Base-by-base conservation (phyloP, 2,329 filamentous ascomycete genomes). In the Aspergillus neoniger region DNA sequence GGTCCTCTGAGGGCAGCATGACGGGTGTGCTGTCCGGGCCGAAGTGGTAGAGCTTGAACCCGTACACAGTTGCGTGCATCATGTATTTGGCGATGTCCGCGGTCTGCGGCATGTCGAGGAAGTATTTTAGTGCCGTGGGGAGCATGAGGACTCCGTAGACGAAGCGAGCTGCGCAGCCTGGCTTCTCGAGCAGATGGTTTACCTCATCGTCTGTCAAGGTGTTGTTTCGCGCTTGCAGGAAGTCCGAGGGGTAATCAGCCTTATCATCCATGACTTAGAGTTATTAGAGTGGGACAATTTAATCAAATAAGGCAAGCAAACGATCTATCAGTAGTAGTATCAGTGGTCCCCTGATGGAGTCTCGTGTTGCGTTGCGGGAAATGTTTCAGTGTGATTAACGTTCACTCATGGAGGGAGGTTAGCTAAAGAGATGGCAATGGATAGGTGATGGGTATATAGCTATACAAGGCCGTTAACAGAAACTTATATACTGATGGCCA, bases 111-210 rank as follows among this genome's bases (percentile, higher is more conserved):
- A 65, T 38, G n/a, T 65, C 61, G 28, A 68, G 65, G 50, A 67
- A 62, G 49, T 69, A 69, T 39, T 72, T 73, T 6, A 76, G 63
- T 9, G 70, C 65, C 1, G 68, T 70, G 8, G 73, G 73, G 7
- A 75, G 65, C 72, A 73, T 72, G 17, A 73, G 61, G 4, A 60
- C 59, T 4, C 68, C 69, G 60, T 71, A 71, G 54, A 75, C 59
- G 59, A 75, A 75, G 19, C 72, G 67, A 0, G 66, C 62, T 3
- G 67, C 52, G 25, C 63, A 60, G 48, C 60, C 60, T 12, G 62
- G 62, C 44, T 60, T 55, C 15, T 58, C 53, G n/a, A 70, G 57
- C 23, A 67, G 63, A 2, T 56, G 14, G 4, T 62, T 55, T 14
- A 74, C 53, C 23, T 70, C 61, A 7, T 64, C 55, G n/a, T 65